phyloP scores from a whole-genome alignment of 176 grass and related monocot genomes.

The Triticum turgidum region DNA sequence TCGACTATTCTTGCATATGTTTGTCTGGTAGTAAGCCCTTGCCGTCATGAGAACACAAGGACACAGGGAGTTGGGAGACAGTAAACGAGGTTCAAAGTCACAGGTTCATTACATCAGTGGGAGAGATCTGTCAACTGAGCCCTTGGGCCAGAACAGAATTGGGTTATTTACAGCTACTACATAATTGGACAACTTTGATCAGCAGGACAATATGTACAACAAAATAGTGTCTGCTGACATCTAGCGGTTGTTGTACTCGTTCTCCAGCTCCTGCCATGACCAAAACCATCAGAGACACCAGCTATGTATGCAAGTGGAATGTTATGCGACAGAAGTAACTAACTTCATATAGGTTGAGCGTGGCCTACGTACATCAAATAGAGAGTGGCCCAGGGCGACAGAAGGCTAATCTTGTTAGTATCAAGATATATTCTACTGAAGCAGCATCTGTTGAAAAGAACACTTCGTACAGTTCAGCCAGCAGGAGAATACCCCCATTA shows the following conservation, averaged over 20 bases:
- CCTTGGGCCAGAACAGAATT: conserved; percentile 11
- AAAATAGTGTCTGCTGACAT: conserved; percentile 20
- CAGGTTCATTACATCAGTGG: background rate
- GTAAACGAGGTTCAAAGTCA: background rate
- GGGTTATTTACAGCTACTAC: conserved; percentile 24
- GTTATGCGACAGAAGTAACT: background rate
- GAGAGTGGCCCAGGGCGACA: conserved; percentile 17
- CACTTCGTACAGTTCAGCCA: conserved; percentile 70
- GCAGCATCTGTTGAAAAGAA: conserved; percentile 39
- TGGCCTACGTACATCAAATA: conserved; percentile 25
- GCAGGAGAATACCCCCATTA: conserved; percentile 56
- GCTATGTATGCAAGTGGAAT: background rate
- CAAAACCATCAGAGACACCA: conserved; percentile 7
- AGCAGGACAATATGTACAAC: conserved; percentile 22
- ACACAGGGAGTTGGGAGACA: background rate
- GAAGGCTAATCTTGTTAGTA: background rate
- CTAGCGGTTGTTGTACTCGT: background rate
- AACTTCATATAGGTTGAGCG: background rate
- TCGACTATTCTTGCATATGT: background rate
- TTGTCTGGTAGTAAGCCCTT: background rate
- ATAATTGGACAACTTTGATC: background rate
- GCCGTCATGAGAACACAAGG: background rate
- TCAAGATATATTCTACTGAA: conserved; percentile 33
- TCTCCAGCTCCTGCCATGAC: conserved; percentile 19
- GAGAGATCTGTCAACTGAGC: background rate